Conservation (phyloP, 495 filamentous ascomycete genomes). For the Penicillium cosmopolitanum region DNA sequence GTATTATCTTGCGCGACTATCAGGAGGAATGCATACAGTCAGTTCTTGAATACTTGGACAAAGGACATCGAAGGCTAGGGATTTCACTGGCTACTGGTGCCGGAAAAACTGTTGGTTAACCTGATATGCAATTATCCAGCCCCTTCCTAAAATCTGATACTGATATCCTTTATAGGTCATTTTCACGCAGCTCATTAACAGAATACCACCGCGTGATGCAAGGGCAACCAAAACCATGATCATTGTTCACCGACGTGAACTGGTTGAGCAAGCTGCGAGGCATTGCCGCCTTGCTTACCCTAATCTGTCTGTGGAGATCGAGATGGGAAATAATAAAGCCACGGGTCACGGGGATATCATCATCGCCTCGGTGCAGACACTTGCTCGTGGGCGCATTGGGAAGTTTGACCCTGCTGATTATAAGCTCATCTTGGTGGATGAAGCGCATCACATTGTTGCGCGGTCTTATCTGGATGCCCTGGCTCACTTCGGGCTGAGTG, state of each 20-base stretch:
- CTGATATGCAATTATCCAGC: background rate
- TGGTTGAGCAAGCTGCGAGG: constrained; percentile 90
- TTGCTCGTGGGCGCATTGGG: constrained; percentile 68
- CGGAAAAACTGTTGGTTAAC: constrained; percentile 78
- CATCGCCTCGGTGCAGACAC: constrained; percentile 84
- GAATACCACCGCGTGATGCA: constrained; percentile 61
- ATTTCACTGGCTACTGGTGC: constrained; percentile 90
- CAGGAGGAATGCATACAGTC: constrained; percentile 91
- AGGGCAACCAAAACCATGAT: constrained; percentile 81
- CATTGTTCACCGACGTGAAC: constrained; percentile 86
- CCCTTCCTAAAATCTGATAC: background rate
- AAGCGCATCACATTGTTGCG: constrained; percentile 97
- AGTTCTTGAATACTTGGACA: constrained; percentile 69
- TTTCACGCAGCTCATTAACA: constrained; percentile 92
- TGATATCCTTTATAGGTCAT: constrained; percentile 64
- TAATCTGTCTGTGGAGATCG: constrained; percentile 76
- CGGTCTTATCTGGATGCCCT: constrained; percentile 72
- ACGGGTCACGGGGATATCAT: constrained; percentile 87
- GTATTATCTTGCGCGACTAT: constrained; percentile 69
- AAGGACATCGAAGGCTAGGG: constrained; percentile 81
- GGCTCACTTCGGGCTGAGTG: constrained; percentile 71
- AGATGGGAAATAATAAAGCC: constrained; percentile 80
- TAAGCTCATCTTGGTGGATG: constrained; percentile 93
- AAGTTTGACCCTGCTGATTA: constrained; percentile 82
- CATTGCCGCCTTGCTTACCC: constrained; percentile 86